Evolutionary conservation across 768 basidiomycete species (phyloP).

Genomic region (Mycena vitilis): DNA sequence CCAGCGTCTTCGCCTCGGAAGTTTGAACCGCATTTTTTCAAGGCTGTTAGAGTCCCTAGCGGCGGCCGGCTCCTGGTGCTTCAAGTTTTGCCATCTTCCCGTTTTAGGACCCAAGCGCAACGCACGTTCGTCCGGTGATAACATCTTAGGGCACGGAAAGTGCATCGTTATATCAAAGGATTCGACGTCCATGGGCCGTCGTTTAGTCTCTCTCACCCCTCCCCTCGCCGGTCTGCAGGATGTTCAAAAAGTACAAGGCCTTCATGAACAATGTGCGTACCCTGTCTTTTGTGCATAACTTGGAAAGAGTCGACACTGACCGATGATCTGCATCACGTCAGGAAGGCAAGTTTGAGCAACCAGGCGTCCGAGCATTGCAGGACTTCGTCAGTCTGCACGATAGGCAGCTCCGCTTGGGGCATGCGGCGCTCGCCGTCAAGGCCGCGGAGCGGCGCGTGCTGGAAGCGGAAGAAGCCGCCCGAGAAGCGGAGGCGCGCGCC

Average conservation of each 20-base stretch:
- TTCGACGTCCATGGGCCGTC: neutral
- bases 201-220: neutral
- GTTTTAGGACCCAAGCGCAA: too few species aligned
- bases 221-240: slow-evolving; percentile 9
- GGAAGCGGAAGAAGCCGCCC: slow-evolving; percentile 8
- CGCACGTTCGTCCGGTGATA: too few species aligned
- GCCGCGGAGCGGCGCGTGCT: slow-evolving; percentile 16
- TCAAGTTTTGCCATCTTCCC: too few species aligned
- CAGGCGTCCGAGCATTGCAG: slow-evolving; percentile 31
- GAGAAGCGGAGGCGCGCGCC: slow-evolving; percentile 21
- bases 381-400: slow-evolving; percentile 24
- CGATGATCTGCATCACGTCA: neutral
- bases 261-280: slow-evolving; percentile 32
- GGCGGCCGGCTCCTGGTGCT: too few species aligned
- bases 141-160: too few species aligned
- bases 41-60: too few species aligned
- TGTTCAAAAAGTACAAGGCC: slow-evolving; percentile 34
- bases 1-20: too few species aligned
- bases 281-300: neutral
- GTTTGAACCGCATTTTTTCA: too few species aligned
- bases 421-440: slow-evolving; percentile 13
- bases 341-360: slow-evolving; percentile 33
- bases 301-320: neutral
- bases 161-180: neutral
- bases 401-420: slow-evolving; percentile 13